Evolutionary conservation across 2,329 filamentous ascomycete genomes (phyloP).

Genomic region (Exserohilum rostratum): DNA sequence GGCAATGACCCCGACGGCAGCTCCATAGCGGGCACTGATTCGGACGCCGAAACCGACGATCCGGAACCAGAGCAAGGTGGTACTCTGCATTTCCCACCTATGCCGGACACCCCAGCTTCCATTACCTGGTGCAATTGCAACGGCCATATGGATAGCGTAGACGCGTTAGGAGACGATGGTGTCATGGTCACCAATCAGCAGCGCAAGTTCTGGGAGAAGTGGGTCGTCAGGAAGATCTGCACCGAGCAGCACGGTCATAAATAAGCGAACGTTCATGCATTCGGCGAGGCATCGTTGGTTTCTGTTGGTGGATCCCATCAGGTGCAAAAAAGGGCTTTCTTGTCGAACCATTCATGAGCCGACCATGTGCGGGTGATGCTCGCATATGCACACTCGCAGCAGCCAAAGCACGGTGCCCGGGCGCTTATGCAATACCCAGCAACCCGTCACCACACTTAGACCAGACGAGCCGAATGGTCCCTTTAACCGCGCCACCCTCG

Average conservation of each 20-base stretch:
- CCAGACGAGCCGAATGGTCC: background rate
- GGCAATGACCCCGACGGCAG: slow-evolving; percentile 43
- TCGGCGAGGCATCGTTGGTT: background rate
- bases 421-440: slow-evolving; percentile 30
- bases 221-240: slow-evolving; percentile 57
- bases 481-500: slow-evolving; percentile 1
- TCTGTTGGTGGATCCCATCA: slow-evolving; percentile 1
- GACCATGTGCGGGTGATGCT: slow-evolving; percentile 7
- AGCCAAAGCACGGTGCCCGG: slow-evolving; percentile 17
- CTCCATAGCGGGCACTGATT: slow-evolving; percentile 42
- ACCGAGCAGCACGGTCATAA: slow-evolving; percentile 48
- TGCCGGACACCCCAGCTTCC: slow-evolving; percentile 55
- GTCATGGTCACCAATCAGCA: slow-evolving; percentile 54
- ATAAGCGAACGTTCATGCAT: slow-evolving; percentile 23
- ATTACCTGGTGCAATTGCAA: slow-evolving; percentile 56
- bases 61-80: slow-evolving; percentile 42
- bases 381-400: slow-evolving; percentile 24
- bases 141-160: slow-evolving; percentile 49
- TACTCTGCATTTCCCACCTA: slow-evolving; percentile 54
- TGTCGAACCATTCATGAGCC: slow-evolving; percentile 3
- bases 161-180: slow-evolving; percentile 58
- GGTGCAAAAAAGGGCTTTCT: slow-evolving; percentile 7
- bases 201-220: slow-evolving; percentile 63
- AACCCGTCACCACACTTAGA: slow-evolving; percentile 13
- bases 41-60: slow-evolving; percentile 45